Conservation (phyloP, 345 rosid genomes). For the Syzygium aromaticum region DNA sequence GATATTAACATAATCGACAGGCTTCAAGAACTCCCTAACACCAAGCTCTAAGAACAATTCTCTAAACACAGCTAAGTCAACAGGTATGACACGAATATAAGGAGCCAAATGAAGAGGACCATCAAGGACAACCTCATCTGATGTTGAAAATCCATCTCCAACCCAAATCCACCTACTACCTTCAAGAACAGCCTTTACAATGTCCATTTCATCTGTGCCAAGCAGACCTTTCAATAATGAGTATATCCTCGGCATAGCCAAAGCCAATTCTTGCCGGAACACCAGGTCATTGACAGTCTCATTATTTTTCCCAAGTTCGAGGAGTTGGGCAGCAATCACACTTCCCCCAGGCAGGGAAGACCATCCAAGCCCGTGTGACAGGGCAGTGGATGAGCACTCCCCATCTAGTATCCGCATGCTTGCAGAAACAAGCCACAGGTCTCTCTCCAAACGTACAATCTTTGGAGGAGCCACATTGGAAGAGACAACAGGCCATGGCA, state of each 20-base stretch:
- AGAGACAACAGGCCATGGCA: conserved; percentile 89
- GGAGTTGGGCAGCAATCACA: conserved; percentile 92
- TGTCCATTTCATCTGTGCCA: conserved; percentile 91
- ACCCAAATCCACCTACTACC: conserved; percentile 99
- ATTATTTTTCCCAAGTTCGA: conserved; percentile 95
- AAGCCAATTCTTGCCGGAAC: conserved; percentile 78
- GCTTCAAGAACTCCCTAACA: conserved; percentile 70
- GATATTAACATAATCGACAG: conserved; percentile 74
- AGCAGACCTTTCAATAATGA: conserved; percentile 58
- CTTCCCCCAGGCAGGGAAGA: conserved; percentile 86
- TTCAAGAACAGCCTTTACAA: conserved; percentile 93
- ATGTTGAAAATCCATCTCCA: conserved; percentile 94
- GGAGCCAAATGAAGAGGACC: conserved; percentile 95
- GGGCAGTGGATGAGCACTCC: conserved; percentile 86
- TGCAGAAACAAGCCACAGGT: conserved; percentile 91
- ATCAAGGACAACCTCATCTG: conserved; percentile 87
- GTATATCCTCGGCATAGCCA: conserved; percentile 89
- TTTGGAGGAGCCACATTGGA: conserved; percentile 91
- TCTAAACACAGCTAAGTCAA: conserved; percentile 84
- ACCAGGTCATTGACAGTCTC: conserved; percentile 66
- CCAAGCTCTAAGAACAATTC: conserved; percentile 82
- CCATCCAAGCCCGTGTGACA: conserved; percentile 90
- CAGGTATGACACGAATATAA: conserved; percentile 82
- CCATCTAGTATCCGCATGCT: conserved; percentile 95
- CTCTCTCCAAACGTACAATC: conserved; percentile 74